Conservation (phyloP, 805 yeast genomes). For the Lachancea lanzarotensis region DNA sequence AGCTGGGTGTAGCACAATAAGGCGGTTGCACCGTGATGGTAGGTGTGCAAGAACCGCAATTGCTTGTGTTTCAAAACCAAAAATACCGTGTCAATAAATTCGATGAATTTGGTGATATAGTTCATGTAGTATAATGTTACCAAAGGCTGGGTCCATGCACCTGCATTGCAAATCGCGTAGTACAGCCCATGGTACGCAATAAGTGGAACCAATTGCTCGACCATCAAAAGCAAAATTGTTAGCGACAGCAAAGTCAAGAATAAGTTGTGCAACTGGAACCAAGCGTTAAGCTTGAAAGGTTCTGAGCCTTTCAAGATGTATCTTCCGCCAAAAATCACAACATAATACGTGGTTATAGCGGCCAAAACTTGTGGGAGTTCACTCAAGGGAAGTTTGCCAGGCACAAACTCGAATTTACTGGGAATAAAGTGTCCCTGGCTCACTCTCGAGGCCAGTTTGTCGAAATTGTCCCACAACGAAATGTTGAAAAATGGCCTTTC, state of each 20-base stretch:
- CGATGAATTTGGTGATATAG: constrained; percentile 83
- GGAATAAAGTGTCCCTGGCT: constrained; percentile 28
- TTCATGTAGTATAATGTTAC: constrained; percentile 84
- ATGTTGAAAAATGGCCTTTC: constrained; percentile 33
- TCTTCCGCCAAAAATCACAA: constrained; percentile 82
- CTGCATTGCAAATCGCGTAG: constrained; percentile 71
- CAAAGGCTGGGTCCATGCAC: constrained; percentile 78
- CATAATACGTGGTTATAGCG: constrained; percentile 65
- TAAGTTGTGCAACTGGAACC: constrained; percentile 84
- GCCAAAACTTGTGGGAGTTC: constrained; percentile 51
- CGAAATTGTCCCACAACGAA: constrained; percentile 29
- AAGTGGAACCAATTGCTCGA: constrained; percentile 84
- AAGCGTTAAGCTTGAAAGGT: constrained; percentile 64
- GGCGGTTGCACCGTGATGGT: constrained; percentile 98
- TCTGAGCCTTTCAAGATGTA: constrained; percentile 48
- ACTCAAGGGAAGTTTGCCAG: constrained; percentile 61
- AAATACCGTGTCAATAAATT: constrained; percentile 86
- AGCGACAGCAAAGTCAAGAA: constrained; percentile 64
- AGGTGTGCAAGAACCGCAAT: constrained; percentile 86
- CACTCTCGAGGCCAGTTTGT: constrained; percentile 15
- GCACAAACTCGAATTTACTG: constrained; percentile 55
- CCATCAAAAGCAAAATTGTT: constrained; percentile 55
- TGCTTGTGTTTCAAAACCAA: constrained; percentile 88
- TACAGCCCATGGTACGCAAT: constrained; percentile 67
- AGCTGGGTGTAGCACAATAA: constrained; percentile 88